A percentile compares a stretch with the other conserved stretches of the same genome.
Evolutionary conservation across 176 grass and related monocot genomes (phyloP).

Genomic region (Oryza glumipatula): DNA sequence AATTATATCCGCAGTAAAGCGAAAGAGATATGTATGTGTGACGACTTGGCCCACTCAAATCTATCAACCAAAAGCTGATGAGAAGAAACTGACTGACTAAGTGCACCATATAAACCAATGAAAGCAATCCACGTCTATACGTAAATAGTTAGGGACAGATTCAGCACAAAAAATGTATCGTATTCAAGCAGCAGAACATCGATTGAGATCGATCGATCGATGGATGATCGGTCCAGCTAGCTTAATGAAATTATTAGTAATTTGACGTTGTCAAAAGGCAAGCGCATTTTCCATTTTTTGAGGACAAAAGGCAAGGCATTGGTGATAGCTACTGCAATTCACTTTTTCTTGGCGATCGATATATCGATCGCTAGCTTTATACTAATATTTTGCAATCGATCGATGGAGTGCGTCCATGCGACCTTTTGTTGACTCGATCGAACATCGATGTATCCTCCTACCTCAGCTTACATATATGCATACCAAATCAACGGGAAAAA

Average conservation of each 20-base stretch:
- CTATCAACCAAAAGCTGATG: background rate
- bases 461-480: background rate
- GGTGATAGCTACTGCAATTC: background rate
- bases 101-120: background rate
- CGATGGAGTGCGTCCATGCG: constrained; percentile 24
- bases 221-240: background rate
- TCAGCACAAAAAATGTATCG: background rate
- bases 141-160: background rate
- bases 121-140: background rate
- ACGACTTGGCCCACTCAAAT: background rate
- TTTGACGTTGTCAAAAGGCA: constrained; percentile 32
- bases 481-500: background rate
- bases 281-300: too few species aligned
- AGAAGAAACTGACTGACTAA: background rate
- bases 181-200: background rate
- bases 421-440: background rate
- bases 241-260: background rate
- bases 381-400: constrained; percentile 40
- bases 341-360: background rate
- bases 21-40: background rate
- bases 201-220: too few species aligned
- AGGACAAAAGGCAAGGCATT: background rate
- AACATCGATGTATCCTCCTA: background rate
- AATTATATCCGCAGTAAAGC: background rate
- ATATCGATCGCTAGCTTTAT: background rate